Evolutionary conservation across 106 monocot species (phyloP).

Genomic region (Allium fistulosum): DNA sequence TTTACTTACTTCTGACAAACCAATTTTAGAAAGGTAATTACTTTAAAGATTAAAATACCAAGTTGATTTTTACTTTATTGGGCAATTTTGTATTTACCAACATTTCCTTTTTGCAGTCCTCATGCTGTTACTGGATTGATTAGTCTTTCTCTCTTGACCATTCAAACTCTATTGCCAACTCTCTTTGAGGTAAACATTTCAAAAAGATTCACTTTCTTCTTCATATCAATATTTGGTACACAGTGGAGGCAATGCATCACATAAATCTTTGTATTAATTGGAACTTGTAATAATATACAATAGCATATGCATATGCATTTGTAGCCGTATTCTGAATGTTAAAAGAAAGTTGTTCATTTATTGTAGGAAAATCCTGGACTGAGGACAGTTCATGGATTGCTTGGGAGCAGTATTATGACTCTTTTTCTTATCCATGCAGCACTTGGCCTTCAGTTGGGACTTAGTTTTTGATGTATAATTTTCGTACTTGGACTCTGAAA

Average conservation of each 20-base stretch:
- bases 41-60: no score
- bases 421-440: slow-evolving; percentile 84
- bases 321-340: not conserved
- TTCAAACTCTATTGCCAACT: slow-evolving; percentile 67
- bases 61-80: not conserved
- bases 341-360: not conserved
- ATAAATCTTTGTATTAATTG: not conserved
- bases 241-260: not conserved
- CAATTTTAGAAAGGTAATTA: slow-evolving; percentile 80
- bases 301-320: not conserved
- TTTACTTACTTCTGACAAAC: slow-evolving; percentile 76
- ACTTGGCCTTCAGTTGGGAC: slow-evolving; percentile 75
- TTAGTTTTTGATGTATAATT: slow-evolving; percentile 38
- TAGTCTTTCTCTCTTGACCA: slow-evolving; percentile 64
- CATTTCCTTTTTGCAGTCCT: slow-evolving; percentile 2
- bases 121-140: slow-evolving; percentile 77
- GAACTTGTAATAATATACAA: not conserved
- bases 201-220: not conserved
- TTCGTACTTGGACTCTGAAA: no score
- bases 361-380: slow-evolving; percentile 67
- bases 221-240: not conserved
- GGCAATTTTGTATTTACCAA: not conserved
- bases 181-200: slow-evolving; percentile 60
- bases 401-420: slow-evolving; percentile 90
- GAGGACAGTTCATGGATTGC: slow-evolving; percentile 71